phyloP scores from a whole-genome alignment of 2,329 filamentous ascomycete genomes.

The Ophiosphaerella narmari region DNA sequence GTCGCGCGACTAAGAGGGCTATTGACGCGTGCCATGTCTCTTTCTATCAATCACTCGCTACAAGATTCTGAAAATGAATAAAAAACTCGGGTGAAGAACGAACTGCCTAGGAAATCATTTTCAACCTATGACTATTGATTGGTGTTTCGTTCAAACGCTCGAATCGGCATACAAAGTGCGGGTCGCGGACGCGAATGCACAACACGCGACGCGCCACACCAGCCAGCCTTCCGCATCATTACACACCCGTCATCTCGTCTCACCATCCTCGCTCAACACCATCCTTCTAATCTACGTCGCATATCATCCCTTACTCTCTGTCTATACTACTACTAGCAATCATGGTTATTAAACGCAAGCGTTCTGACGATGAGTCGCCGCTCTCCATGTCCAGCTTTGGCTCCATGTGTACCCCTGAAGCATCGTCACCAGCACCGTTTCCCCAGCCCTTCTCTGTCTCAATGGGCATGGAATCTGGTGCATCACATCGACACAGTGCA shows the following conservation, averaged over 20 bases:
- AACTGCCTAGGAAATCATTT: no score
- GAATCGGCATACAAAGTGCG: background rate
- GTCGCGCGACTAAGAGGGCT: background rate
- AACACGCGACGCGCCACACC: slow-evolving; percentile 19
- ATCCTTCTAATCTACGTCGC: background rate
- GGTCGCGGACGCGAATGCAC: slow-evolving; percentile 22
- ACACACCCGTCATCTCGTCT: slow-evolving; percentile 8
- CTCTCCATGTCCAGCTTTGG: slow-evolving; percentile 48
- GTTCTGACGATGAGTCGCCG: slow-evolving; percentile 54
- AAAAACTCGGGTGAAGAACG: no score
- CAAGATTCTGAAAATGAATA: no score
- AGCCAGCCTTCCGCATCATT: slow-evolving; percentile 33
- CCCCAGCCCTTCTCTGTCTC: slow-evolving; percentile 21
- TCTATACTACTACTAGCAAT: background rate
- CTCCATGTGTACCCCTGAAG: slow-evolving; percentile 35
- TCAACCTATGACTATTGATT: no score
- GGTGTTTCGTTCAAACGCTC: no score
- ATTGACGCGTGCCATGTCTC: no score
- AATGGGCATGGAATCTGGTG: slow-evolving; percentile 32
- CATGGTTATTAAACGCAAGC: slow-evolving; percentile 65
- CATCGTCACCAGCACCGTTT: slow-evolving; percentile 33
- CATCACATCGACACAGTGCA: slow-evolving; percentile 9
- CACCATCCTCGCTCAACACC: slow-evolving; percentile 3
- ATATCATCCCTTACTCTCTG: background rate
- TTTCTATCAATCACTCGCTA: no score